A percentile compares a stretch with the other conserved stretches of the same genome.
Conservation (phyloP, 371 early-diverging fungal genomes). For the Mortierella sp. region DNA sequence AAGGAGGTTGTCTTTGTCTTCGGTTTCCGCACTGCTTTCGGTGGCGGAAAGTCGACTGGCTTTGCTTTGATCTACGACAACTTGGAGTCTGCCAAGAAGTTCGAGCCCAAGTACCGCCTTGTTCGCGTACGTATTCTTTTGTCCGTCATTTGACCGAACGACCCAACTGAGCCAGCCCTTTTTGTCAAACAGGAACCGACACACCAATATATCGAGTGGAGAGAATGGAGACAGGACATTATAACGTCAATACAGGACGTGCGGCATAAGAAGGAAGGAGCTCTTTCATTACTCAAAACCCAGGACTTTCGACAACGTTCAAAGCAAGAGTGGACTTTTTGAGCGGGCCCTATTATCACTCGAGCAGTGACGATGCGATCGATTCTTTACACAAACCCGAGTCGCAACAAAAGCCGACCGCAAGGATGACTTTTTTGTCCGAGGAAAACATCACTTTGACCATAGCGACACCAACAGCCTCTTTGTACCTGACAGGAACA, state of each 20-base stretch:
- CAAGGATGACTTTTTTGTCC: not conserved
- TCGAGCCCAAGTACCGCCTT: slow-evolving; percentile 98
- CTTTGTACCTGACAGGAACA: too few species aligned
- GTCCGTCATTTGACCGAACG: too few species aligned
- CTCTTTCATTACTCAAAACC: not conserved
- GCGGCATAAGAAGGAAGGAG: not conserved
- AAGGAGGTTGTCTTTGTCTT: slow-evolving; percentile 93
- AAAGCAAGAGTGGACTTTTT: not conserved
- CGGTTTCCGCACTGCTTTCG: slow-evolving; percentile 97
- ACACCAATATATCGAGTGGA: not conserved
- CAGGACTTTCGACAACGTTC: not conserved
- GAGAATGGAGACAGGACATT: not conserved
- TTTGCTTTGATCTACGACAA: slow-evolving; percentile 98
- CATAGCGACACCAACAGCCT: too few species aligned
- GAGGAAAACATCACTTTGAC: not conserved
- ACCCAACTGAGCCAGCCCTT: not conserved
- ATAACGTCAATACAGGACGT: not conserved
- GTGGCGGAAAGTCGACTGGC: slow-evolving; percentile 98
- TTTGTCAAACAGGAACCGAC: not conserved
- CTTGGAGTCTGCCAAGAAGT: slow-evolving; percentile 96
- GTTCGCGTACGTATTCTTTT: slow-evolving; percentile 70
- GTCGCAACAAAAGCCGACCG: not conserved
- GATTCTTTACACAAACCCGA: not conserved
- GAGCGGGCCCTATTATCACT: not conserved
- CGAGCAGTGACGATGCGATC: not conserved